Conservation (phyloP, 768 basidiomycete genomes). For the Termitomyces sp. region DNA sequence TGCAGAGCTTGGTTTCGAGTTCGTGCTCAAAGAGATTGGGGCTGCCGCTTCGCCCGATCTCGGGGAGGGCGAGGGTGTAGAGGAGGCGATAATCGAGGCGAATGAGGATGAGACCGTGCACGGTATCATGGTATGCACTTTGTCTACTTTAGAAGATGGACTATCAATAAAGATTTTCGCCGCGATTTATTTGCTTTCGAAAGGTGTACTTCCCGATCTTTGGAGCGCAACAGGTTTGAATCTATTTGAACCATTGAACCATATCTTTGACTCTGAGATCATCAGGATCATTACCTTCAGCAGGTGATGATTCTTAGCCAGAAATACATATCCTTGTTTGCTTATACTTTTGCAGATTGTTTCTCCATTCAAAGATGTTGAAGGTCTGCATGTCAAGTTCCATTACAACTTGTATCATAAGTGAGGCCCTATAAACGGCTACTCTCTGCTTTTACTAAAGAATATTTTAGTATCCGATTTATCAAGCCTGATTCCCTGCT, state of each 20-base stretch:
- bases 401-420: conserved; percentile 94
- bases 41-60: conserved; percentile 49
- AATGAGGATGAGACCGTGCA: conserved; percentile 83
- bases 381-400: conserved; percentile 95
- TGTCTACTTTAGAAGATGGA: conserved; percentile 1
- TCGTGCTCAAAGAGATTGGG: conserved; percentile 71
- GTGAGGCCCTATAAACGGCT: conserved; percentile 33
- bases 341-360: conserved; percentile 54
- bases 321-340: not conserved
- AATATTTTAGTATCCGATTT: conserved; percentile 75
- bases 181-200: not conserved
- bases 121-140: conserved; percentile 83
- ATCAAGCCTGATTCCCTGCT: conserved; percentile 72
- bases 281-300: conserved; percentile 92
- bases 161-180: conserved; percentile 3
- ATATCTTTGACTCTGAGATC: conserved; percentile 4
- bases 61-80: conserved; percentile 83
- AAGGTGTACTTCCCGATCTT: conserved; percentile 97
- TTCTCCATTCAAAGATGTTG: conserved; percentile 94
- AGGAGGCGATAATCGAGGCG: conserved; percentile 93
- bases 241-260: not conserved
- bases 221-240: conserved; percentile 71
- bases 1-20: conserved; percentile 80
- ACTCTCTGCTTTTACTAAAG: not conserved
- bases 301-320: conserved; percentile 44